phyloP scores from a whole-genome alignment of 805 yeast species.

The Debaryomyces tyrocola region DNA sequence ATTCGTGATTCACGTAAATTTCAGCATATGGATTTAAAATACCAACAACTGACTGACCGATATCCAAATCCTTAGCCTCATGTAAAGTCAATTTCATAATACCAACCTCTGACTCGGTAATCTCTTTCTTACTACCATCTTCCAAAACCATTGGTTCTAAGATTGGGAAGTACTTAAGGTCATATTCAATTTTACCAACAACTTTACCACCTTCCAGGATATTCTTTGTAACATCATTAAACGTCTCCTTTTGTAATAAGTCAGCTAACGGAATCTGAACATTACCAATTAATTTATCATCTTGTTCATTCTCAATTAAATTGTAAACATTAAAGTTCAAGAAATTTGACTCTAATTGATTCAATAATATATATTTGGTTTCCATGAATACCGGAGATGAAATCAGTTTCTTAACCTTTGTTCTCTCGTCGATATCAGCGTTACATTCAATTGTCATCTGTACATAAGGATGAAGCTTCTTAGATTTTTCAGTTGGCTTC shows the following conservation, averaged over 20 bases:
- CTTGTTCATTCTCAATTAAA: conserved; percentile 52
- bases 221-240: conserved; percentile 44
- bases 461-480: conserved; percentile 58
- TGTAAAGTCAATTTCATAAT: conserved; percentile 64
- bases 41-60: conserved; percentile 49
- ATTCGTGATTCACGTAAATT: conserved; percentile 55
- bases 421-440: conserved; percentile 47
- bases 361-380: conserved; percentile 58
- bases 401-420: conserved; percentile 57
- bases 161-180: conserved; percentile 51
- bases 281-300: conserved; percentile 49
- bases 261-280: conserved; percentile 58
- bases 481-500: conserved; percentile 41
- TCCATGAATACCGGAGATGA: conserved; percentile 68
- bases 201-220: conserved; percentile 50
- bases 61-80: conserved; percentile 59
- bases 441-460: conserved; percentile 37
- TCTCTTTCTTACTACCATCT: conserved; percentile 50
- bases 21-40: conserved; percentile 69
- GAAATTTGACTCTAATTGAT: conserved; percentile 52
- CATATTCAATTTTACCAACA: conserved; percentile 62
- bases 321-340: conserved; percentile 55
- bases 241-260: conserved; percentile 53
- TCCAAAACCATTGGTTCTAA: conserved; percentile 43
- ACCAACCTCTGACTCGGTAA: conserved; percentile 69